Evolutionary conservation across 345 rosid genomes (phyloP).

Genomic region (Punica granatum): DNA sequence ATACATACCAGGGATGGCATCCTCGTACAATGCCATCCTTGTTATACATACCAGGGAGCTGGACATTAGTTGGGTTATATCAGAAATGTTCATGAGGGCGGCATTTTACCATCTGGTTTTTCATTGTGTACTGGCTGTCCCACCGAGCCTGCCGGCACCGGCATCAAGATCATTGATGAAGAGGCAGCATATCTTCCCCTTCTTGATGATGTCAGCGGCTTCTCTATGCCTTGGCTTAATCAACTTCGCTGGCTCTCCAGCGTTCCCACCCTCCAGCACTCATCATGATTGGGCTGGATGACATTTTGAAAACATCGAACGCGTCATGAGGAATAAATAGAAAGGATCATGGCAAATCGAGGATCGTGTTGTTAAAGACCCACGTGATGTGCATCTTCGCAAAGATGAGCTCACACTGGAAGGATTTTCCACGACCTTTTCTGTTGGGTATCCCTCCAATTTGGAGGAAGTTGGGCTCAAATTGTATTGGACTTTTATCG

Average conservation of each 20-base stretch:
- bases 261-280: constrained; percentile 19
- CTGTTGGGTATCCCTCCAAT: too few species aligned
- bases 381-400: too few species aligned
- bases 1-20: too few species aligned
- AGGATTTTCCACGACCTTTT: too few species aligned
- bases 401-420: too few species aligned
- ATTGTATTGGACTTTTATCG: too few species aligned
- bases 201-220: constrained; percentile 17
- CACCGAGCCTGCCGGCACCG: constrained; percentile 19
- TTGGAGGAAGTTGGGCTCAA: too few species aligned
- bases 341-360: too few species aligned
- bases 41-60: constrained; percentile 23
- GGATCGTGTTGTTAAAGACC: too few species aligned
- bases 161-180: constrained; percentile 22
- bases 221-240: constrained; percentile 17
- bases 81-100: constrained; percentile 21
- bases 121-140: constrained; percentile 21
- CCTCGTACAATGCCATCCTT: too few species aligned
- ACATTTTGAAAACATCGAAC: too few species aligned
- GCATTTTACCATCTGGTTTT: constrained; percentile 24
- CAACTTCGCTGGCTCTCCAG: constrained; percentile 19
- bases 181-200: constrained; percentile 21
- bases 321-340: too few species aligned
- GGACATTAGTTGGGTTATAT: constrained; percentile 20
- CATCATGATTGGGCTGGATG: constrained; percentile 22